Percentiles rank a stretch among this genome's conserved stretches.
phyloP scores from a whole-genome alignment of 208 protist genomes.

The Herpetomonas samuelpessoai region DNA sequence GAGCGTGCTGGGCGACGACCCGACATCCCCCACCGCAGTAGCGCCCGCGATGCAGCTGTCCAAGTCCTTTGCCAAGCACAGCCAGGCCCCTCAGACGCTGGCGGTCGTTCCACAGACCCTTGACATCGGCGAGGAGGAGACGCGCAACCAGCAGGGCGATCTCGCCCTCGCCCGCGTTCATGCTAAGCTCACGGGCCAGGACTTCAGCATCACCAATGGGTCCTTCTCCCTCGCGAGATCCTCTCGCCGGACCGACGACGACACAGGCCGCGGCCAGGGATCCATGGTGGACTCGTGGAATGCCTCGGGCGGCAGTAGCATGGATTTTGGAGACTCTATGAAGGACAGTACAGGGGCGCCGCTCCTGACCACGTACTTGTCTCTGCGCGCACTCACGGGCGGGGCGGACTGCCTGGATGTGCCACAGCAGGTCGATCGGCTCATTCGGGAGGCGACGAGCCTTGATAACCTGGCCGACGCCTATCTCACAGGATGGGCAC shows the following conservation, averaged over 20 bases:
- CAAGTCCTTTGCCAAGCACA: conserved; percentile 52
- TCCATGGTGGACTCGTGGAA: conserved; percentile 54
- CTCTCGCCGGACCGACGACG: conserved; percentile 25
- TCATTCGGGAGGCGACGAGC: conserved; percentile 88
- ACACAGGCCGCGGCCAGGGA: conserved; percentile 20
- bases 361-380: conserved; percentile 75
- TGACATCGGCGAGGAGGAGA: conserved; percentile 55
- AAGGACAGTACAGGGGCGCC: conserved; percentile 43
- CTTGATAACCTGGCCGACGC: conserved; percentile 88
- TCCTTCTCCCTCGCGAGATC: conserved; percentile 54
- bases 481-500: conserved; percentile 90
- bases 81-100: conserved; percentile 17
- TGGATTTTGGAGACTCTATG: conserved; percentile 33
- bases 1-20: conserved; percentile 9
- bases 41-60: conserved; percentile 74
- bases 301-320: conserved; percentile 11
- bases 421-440: conserved; percentile 81
- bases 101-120: conserved; percentile 8
- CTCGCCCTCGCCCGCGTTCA: conserved; percentile 80
- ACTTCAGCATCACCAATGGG: conserved; percentile 71
- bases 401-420: conserved; percentile 69
- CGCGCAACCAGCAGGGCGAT: conserved; percentile 82
- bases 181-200: conserved; percentile 85
- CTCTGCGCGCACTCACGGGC: conserved; percentile 50
- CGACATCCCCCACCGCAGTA: conserved; percentile 15